A percentile compares a stretch with the other conserved stretches of the same genome.
Conservation (phyloP, 2,329 filamentous ascomycete genomes). For the Colletotrichum costaricense region DNA sequence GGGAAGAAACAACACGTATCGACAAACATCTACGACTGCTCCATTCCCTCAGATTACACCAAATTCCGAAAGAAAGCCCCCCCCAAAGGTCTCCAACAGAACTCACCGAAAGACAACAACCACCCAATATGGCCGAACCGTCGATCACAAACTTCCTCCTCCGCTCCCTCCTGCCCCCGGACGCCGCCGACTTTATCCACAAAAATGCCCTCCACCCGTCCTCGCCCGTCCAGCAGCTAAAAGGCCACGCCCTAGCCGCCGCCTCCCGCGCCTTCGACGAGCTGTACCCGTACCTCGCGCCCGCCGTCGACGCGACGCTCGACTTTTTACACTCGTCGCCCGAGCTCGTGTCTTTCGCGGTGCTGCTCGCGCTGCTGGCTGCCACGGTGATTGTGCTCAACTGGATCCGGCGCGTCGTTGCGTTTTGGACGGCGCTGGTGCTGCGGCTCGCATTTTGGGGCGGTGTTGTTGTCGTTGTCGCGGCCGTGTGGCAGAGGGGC, state of each 20-base stretch:
- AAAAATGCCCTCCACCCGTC: constrained; percentile 59
- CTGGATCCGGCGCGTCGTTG: constrained; percentile 76
- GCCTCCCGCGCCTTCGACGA: constrained; percentile 43
- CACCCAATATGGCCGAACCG: constrained; percentile 44
- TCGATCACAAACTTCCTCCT: constrained; percentile 47
- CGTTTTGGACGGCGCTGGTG: constrained; percentile 80
- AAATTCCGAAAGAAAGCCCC: background rate
- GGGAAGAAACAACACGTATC: background rate
- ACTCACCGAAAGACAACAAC: background rate
- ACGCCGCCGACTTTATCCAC: constrained; percentile 55
- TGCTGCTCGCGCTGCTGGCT: constrained; percentile 66
- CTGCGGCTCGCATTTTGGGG: constrained; percentile 75
- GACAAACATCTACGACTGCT: background rate
- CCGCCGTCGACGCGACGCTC: constrained; percentile 53
- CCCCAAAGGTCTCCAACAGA: background rate
- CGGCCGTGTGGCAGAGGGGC: constrained; percentile 74
- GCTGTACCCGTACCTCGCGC: constrained; percentile 55
- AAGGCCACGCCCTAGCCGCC: constrained; percentile 46
- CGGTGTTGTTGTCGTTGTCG: constrained; percentile 61
- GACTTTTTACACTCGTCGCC: constrained; percentile 50
- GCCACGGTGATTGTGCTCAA: constrained; percentile 74
- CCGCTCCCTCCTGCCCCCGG: constrained; percentile 56
- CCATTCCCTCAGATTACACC: no score
- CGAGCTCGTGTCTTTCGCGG: constrained; percentile 55
- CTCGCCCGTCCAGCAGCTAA: constrained; percentile 56